Evolutionary conservation across 2,329 filamentous ascomycete genomes (phyloP).

Genomic region (Apiospora marii): DNA sequence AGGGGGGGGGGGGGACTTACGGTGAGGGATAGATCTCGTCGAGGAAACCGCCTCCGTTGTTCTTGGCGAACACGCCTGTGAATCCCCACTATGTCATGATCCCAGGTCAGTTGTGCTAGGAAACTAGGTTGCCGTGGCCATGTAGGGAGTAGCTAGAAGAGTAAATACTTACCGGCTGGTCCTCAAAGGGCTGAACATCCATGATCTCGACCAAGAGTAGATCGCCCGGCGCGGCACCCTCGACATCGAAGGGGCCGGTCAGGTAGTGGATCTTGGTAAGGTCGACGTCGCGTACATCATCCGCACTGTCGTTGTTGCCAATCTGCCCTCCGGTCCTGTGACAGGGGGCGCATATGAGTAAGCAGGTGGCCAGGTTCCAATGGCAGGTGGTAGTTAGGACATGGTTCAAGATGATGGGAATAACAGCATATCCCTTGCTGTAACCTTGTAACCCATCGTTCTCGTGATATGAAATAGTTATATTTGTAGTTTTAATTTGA

Average conservation of each 20-base stretch:
- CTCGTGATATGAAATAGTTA: no score
- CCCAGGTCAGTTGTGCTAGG: not conserved
- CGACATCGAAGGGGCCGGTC: constrained; percentile 87
- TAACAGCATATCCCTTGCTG: not conserved
- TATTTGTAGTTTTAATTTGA: not conserved
- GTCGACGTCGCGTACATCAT: constrained; percentile 86
- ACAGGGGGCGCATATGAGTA: not conserved
- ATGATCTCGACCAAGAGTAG: constrained; percentile 88
- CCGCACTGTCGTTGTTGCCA: constrained; percentile 86
- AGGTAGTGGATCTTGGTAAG: constrained; percentile 87
- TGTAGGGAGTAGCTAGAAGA: not conserved
- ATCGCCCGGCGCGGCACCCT: constrained; percentile 84
- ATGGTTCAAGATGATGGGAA: not conserved
- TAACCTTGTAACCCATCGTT: no score
- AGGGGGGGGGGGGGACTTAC: constrained; percentile 52
- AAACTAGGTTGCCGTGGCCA: no score
- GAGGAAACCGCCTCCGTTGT: constrained; percentile 88
- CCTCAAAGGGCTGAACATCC: constrained; percentile 87
- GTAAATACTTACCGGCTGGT: constrained; percentile 62
- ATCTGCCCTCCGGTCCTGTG: constrained; percentile 79
- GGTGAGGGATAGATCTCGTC: constrained; percentile 87
- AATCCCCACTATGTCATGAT: constrained; percentile 72
- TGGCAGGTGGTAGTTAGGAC: not conserved
- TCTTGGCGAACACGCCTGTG: constrained; percentile 79
- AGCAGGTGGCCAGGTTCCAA: not conserved